Evolutionary conservation across 192 early-diverging fungal genomes (phyloP), one percentile per base, ranked within the genome.

Genomic region (Podila epicladia): DNA sequence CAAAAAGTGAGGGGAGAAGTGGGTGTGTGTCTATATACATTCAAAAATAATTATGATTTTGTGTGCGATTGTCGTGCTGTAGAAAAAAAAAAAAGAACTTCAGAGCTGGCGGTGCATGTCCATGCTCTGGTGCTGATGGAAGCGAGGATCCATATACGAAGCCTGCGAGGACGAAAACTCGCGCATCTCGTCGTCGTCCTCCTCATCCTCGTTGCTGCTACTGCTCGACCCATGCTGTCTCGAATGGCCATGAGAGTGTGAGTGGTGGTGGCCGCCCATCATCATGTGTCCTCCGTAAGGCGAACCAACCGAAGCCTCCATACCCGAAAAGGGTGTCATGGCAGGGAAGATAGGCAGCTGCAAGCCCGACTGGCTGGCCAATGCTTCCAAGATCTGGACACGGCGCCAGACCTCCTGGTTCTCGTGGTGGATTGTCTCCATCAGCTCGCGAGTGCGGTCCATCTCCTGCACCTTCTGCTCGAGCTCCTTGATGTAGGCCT

Each of bases 401-500:
- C 77, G 65, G 24, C 71, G 50, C 62, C 77, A 65, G 29, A 80
- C 77, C 57, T 80, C 77, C 62, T 80, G 77, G 67, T 80, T 80
- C 67, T 80, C 77, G 0, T 33, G 32, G 38, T 80, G 71, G 31
- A 87, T 87, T 45, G 79, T 72, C 68, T 88, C 73, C 65, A 85
- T 80, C 15, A 76, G 73, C 61, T 90, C 86, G 48, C 71, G 71
- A 33, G 61, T 73, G 20, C 26, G 65, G 35, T 88, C 84, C 65
- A 95, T 86, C 61, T 91, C 89, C 69, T 91, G 87, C 12, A 92
- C 91, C 58, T 90, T 88, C 6, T 87, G 87, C 80, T 97, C 96
- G 2, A 97, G 89, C 22, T 92, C 88, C 74, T 92, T 90, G 57
- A 96, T 89, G 73, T 97, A 94, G 70, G 88, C 87, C 72, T 95